Base-by-base conservation (phyloP, 2,329 filamentous ascomycete species). In the Monilinia polystroma region DNA sequence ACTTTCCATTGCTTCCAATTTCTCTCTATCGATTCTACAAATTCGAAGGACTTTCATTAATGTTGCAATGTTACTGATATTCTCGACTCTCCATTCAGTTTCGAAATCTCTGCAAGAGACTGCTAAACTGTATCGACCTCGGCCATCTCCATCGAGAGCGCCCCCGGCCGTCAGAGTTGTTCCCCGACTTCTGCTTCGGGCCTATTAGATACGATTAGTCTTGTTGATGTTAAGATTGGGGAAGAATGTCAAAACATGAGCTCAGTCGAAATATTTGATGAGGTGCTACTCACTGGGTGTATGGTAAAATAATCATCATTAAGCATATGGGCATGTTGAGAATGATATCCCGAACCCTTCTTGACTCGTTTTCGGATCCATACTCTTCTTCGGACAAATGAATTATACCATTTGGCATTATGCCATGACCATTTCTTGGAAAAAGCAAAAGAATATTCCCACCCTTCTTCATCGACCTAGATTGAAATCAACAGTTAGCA, bases 371-470 rank as follows among this genome's bases (percentile, higher is more conserved):
- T 90, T 54, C 95, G 84, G 65, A 94, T 87, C 95, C 95, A 99
- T 29, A 92, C 87, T 69, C 95, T 85, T 72, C 95, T 83, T 47
- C 95, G 85, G n/a, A 97, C 95, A 75, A 94, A 99, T 1, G 92
- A 96, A 77, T 93, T 94, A 78, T 92, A 97, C 93, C 94, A 98
- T 35, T 87, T 90, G 23, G 91, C 90, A 3, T 89, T 89, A 77
- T 99, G 95, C 95, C 95, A 99, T 3, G 87, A 86, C 71, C 90
- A 92, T 53, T 80, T 82, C 68, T 84, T 86, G 70, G 82, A 81
- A 76, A 98, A 99, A 71, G 91, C 89, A 76, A 97, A 93, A 20
- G 92, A 95, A 78, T 99, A 99, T 76, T 96, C 90, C 95, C 95
- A 99, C 4, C 95, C 95, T 70, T 94, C 91, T 69, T 94, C 90